Evolutionary conservation across 1,139 yeast species (phyloP).

Genomic region (Saccharomyces hybrid): DNA sequence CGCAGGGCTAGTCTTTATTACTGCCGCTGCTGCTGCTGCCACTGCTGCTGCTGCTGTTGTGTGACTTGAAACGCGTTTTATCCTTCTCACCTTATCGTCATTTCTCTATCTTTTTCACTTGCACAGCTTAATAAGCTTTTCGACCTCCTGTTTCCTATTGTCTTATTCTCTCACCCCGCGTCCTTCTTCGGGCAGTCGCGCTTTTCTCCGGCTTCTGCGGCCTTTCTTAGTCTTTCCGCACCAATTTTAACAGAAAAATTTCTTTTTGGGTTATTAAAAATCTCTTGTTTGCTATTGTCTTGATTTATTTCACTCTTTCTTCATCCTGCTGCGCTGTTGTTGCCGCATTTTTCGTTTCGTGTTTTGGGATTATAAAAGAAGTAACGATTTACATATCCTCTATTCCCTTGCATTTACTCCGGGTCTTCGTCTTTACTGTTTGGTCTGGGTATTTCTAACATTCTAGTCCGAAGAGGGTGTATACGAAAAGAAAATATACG

Average conservation of each 20-base stretch:
- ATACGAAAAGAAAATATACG: background rate
- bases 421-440: background rate
- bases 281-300: background rate
- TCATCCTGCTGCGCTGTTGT: background rate
- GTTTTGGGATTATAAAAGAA: background rate
- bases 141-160: background rate
- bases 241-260: background rate
- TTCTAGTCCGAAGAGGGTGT: background rate
- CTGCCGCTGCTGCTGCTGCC: background rate
- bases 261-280: background rate
- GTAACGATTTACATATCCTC: background rate
- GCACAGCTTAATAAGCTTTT: background rate
- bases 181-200: background rate
- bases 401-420: background rate
- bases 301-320: background rate
- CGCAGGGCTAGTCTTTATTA: background rate
- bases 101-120: background rate
- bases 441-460: background rate
- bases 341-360: background rate
- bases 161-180: conserved; percentile 1
- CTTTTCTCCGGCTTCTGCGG: background rate
- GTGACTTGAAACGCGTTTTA: background rate
- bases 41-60: background rate
- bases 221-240: background rate
- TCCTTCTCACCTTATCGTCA: background rate